Evolutionary conservation across 1,284 basidiomycete genomes (phyloP), one percentile per base, ranked within the genome.

Genomic region (Cryptococcus floricola): DNA sequence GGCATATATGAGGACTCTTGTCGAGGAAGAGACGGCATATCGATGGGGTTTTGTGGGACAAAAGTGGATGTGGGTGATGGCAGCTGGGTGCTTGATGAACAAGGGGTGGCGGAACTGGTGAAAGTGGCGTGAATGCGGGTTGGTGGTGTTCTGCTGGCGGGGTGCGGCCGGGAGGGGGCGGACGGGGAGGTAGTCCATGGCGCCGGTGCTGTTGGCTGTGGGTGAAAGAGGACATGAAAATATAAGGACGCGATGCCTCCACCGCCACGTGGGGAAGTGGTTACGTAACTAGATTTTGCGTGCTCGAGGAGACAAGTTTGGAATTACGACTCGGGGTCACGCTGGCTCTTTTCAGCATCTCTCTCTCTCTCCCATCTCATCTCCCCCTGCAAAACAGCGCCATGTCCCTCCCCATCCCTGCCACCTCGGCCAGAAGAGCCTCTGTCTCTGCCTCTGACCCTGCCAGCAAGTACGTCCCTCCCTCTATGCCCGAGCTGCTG

Each of bases 21-120:
- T 91, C 0, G 92, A 93, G 1, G 93, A 89, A 31, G 93, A 97
- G 50, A 98, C 93, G 16, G 93, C 95, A 80, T 94, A 98, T 67
- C 89, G 83, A 72, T 97, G 91, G 10, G 92, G 93, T 74, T 85
- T 86, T 48, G 87, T 79, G 4, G 85, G 85, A 4, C 89, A 86
- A 77, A 97, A 96, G 73, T 95, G 89, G 39, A 97, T 83, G 37
- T 89, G 88, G 51, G 91, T 95, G 65, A 97, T 86, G 13, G 92
- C 91, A 0, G 91, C 90, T 71, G 93, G 93, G 79, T 95, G 91
- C 78, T 95, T 95, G 77, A 97, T 84, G 76, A 77, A 77, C 3
- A 77, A 60, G 4, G 76, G 76, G 57, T 77, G 75, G 12, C 73
- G 67, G 62, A 77, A 77, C 4, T 71, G 71, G 63, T 77, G 76